Evolutionary conservation across 257 asterid genomes (phyloP).

Genomic region (Solanum pimpinellifolium): DNA sequence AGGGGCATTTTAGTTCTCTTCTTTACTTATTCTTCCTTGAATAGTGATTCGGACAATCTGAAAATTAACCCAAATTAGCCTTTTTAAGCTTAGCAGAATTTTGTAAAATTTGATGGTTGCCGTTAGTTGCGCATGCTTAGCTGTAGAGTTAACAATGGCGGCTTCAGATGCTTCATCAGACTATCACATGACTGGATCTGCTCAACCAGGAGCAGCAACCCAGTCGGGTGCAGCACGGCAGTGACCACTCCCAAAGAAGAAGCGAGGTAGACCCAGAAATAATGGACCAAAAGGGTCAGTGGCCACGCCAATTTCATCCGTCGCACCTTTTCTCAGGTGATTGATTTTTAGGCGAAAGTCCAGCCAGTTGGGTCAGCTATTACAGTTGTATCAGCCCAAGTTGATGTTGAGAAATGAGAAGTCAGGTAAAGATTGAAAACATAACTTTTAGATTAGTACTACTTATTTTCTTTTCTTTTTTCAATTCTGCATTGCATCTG

Average conservation of each 20-base stretch:
- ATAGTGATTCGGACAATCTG: too few species aligned
- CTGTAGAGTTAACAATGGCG: slow-evolving; percentile 67
- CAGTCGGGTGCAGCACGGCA: slow-evolving; percentile 11
- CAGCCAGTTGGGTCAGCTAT: slow-evolving; percentile 16
- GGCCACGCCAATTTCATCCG: slow-evolving; percentile 50
- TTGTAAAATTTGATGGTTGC: neutral
- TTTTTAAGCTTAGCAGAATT: neutral
- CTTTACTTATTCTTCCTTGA: too few species aligned
- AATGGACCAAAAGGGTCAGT: slow-evolving; percentile 72
- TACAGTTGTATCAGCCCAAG: slow-evolving; percentile 31
- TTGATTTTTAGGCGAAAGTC: slow-evolving; percentile 44
- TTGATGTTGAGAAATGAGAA: slow-evolving; percentile 22
- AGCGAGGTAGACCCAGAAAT: slow-evolving; percentile 80
- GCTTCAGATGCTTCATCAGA: slow-evolving; percentile 90
- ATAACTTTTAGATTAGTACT: neutral
- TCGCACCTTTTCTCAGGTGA: slow-evolving; percentile 69
- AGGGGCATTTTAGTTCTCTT: neutral
- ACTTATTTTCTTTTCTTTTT: neutral
- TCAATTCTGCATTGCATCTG: too few species aligned
- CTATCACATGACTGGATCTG: slow-evolving; percentile 37
- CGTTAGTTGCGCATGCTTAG: slow-evolving; percentile 2
- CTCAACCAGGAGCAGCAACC: slow-evolving; percentile 4
- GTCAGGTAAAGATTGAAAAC: slow-evolving; percentile 16
- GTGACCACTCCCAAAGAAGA: slow-evolving; percentile 38
- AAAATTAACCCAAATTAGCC: too few species aligned